phyloP scores from a whole-genome alignment of 306 rosid species.

The Potentilla sterilis region DNA sequence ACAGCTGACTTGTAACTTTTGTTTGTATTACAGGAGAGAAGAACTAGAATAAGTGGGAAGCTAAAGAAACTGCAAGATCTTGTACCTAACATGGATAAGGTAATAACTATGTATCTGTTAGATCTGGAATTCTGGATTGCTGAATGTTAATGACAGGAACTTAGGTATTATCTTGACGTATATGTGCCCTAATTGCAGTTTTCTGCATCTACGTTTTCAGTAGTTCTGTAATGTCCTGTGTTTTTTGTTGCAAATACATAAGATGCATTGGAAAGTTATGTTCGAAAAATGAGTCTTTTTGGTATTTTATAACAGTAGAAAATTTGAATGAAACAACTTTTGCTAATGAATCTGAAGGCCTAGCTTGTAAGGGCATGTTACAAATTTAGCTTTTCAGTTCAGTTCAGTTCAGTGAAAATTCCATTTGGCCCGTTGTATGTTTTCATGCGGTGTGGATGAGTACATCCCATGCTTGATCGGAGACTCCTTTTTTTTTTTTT shows the following conservation, averaged over 20 bases:
- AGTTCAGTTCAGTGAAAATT: neutral
- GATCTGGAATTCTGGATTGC: neutral
- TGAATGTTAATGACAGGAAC: constrained; percentile 9
- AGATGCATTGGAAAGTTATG: neutral
- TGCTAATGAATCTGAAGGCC: neutral
- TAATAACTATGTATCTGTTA: constrained; percentile 1
- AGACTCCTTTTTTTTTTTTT: too few relatives aligned
- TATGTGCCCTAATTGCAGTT: neutral
- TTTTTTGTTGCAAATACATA: neutral
- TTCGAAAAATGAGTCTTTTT: neutral
- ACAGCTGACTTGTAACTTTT: neutral
- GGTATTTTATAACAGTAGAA: constrained; percentile 1
- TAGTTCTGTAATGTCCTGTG: neutral
- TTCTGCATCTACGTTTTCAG: neutral
- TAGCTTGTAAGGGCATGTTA: neutral
- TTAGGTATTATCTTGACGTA: neutral
- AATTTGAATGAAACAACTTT: neutral
- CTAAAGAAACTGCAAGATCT: constrained; percentile 88
- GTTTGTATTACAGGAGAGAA: constrained; percentile 58
- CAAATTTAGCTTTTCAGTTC: neutral
- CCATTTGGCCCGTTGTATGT: neutral
- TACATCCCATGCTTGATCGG: neutral
- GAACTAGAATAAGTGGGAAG: constrained; percentile 89
- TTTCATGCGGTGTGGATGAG: neutral
- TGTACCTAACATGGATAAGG: constrained; percentile 98